phyloP scores from a whole-genome alignment of 257 asterid species.

The Rubia yunnanensis region DNA sequence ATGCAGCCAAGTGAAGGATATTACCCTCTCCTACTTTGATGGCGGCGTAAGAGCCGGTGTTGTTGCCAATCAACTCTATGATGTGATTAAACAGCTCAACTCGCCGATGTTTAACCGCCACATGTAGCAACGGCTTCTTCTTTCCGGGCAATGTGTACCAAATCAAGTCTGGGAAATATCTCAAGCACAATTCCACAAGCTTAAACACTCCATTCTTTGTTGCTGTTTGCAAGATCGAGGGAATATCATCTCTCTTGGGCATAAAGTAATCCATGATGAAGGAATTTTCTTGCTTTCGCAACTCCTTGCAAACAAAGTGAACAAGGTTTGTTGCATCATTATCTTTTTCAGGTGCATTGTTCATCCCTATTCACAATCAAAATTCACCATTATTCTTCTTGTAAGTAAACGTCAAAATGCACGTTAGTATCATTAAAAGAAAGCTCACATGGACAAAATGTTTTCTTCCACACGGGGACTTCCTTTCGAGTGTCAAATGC shows the following conservation, averaged over 20 bases:
- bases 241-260: too few relatives aligned
- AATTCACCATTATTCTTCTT: background rate
- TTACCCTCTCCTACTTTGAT: background rate
- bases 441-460: background rate
- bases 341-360: background rate
- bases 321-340: background rate
- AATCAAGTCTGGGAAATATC: background rate
- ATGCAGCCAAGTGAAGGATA: slow-evolving; percentile 14
- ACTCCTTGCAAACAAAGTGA: background rate
- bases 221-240: background rate
- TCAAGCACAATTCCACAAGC: background rate
- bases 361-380: background rate
- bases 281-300: background rate
- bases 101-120: background rate
- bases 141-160: background rate
- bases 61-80: background rate
- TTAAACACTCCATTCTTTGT: background rate
- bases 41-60: background rate
- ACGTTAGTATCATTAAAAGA: too few relatives aligned
- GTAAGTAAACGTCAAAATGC: too few relatives aligned
- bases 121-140: background rate
- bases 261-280: background rate
- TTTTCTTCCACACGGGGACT: background rate
- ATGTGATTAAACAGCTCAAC: background rate
- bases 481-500: background rate